A percentile compares a stretch with the other conserved stretches of the same genome.
phyloP scores from a whole-genome alignment of 2,329 filamentous ascomycete species.

The Metarhizium robertsii region DNA sequence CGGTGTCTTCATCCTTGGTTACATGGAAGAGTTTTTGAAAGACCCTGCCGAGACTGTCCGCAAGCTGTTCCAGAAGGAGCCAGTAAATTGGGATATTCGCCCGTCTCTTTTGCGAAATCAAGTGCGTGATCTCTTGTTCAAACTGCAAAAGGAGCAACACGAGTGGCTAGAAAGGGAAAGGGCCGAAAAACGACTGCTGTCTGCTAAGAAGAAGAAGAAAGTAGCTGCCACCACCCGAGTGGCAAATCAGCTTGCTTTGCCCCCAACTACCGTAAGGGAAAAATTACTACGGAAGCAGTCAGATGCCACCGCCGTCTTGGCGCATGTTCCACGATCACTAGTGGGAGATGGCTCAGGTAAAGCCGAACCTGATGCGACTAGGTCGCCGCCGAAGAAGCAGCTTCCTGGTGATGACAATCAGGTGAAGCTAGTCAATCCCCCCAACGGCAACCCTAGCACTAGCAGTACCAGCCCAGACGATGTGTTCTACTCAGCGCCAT shows the following conservation, averaged over 20 bases:
- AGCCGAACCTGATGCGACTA: neutral
- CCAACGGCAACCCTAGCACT: constrained; percentile 12
- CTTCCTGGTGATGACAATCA: constrained; percentile 5
- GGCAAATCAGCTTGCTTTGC: neutral
- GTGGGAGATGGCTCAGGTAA: neutral
- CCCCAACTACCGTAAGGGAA: neutral
- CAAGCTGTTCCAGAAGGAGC: constrained; percentile 54
- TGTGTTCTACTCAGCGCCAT: neutral
- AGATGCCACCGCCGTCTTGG: neutral
- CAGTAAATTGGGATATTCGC: constrained; percentile 42
- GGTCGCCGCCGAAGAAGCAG: neutral
- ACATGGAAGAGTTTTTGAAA: constrained; percentile 71
- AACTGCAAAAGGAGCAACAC: constrained; percentile 51
- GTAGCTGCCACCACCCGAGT: neutral
- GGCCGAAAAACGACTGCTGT: constrained; percentile 20
- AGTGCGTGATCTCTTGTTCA: constrained; percentile 58
- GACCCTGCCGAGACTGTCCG: constrained; percentile 62
- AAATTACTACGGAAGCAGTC: neutral
- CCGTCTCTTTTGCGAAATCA: constrained; percentile 50
- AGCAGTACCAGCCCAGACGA: neutral
- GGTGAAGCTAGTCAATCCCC: constrained; percentile 9
- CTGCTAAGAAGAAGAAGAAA: constrained; percentile 13
- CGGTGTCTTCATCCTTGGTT: constrained; percentile 77
- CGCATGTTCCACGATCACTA: neutral
- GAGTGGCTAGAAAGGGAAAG: constrained; percentile 28